Evolutionary conservation across 768 basidiomycete species (phyloP), one percentile per base, ranked within the genome.

Genomic region (Russula virescens): DNA sequence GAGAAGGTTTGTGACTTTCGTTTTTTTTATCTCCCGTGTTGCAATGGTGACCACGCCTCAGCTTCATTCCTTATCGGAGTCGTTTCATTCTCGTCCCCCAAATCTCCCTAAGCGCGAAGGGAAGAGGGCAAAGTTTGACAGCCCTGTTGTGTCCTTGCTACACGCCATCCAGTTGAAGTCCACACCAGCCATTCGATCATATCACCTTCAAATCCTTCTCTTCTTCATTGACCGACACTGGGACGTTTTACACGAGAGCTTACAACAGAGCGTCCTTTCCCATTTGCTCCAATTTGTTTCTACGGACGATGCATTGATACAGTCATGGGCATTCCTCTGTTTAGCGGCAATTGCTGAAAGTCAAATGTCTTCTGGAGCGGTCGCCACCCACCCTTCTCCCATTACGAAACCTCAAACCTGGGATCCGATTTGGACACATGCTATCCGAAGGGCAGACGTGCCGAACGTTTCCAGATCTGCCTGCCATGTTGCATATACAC

Each of bases 161-260:
- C 68, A 75, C 54, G 78, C 78, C 13, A 79, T 88, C 62, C 77
- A 77, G 57, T 62, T 70, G 10, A 70, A 73, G 49, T 63, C 60
- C 19, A 65, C 72, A 3, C 70, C 74, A 68, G 66, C 67, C 70
- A 67, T 79, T 74, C 68, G 75, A 71, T 64, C 81, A 75, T 75
- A 82, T 66, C 77, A 81, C 66, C 74, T 96, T 1, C 94, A 97
- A 73, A 78, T 86, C 11, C 77, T 97, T 3, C 82, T 95, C 25
- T 97, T 98, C 76, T 78, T 97, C 71, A 81, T 94, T 64, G 85
- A 90, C 68, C 80, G 83, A 26, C 86, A 95, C 70, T 94, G 91
- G 91, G 28, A 66, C 16, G 70, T 77, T 25, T 73, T 97, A 25
- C 85, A 90, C 63, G 71, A 75, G 38, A 73, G 77, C 5, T 77